These are phyloP conservation scores for Beverwykella pulmonaria DNA, from an alignment of 495 filamentous ascomycete genomes.

Conservation along the genomic window DNA sequence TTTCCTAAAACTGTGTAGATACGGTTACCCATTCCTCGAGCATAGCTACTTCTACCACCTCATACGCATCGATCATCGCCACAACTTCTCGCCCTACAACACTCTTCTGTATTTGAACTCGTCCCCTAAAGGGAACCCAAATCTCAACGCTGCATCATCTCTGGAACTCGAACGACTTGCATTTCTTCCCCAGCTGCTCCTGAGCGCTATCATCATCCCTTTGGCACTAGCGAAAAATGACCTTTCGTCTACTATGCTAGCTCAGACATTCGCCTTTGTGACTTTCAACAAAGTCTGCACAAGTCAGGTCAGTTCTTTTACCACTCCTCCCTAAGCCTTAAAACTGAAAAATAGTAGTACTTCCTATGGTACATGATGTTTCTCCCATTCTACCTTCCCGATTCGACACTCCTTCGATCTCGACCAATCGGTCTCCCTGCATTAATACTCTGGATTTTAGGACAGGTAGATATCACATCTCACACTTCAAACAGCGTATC, in stretches of 20 bases:
- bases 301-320: slow-evolving; percentile 69
- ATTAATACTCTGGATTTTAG: slow-evolving; percentile 68
- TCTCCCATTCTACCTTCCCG: slow-evolving; percentile 85
- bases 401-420: slow-evolving; percentile 66
- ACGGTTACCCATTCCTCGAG: slow-evolving; percentile 73
- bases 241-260: slow-evolving; percentile 85
- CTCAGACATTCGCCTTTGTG: slow-evolving; percentile 97
- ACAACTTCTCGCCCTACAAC: slow-evolving; percentile 98
- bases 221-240: slow-evolving; percentile 78
- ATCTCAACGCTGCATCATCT: slow-evolving; percentile 17
- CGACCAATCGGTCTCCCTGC: slow-evolving; percentile 64
- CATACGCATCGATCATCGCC: slow-evolving; percentile 90
- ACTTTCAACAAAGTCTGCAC: slow-evolving; percentile 99
- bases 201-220: slow-evolving; percentile 77
- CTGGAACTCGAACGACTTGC: slow-evolving; percentile 74
- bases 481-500: no score
- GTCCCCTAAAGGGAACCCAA: slow-evolving; percentile 46
- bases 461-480: slow-evolving; percentile 62
- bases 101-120: slow-evolving; percentile 84
- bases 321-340: neutral
- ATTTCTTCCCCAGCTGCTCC: slow-evolving; percentile 81
- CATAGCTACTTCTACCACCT: slow-evolving; percentile 94
- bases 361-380: slow-evolving; percentile 97
- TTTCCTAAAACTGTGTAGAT: slow-evolving; percentile 47
- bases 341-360: slow-evolving; percentile 61